Evolutionary conservation across 495 filamentous ascomycete species (phyloP).

Genomic region (Endocarpon pusillum): DNA sequence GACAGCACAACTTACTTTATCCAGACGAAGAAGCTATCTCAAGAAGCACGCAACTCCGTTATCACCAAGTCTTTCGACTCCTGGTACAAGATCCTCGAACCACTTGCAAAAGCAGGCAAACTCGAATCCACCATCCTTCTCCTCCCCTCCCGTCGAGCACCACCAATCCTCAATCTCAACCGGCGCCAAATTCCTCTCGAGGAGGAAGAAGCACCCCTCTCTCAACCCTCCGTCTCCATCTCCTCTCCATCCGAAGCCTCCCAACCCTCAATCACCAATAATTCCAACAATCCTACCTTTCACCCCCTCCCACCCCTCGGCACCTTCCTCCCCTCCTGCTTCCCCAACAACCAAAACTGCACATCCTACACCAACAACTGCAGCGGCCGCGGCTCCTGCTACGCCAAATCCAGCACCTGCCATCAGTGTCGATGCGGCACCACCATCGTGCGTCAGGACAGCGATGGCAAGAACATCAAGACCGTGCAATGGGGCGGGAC

Average conservation of each 20-base stretch:
- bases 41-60: slow-evolving; percentile 1
- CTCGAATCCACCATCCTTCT: slow-evolving; percentile 29
- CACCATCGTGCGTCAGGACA: slow-evolving; percentile 26
- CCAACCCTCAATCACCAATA: slow-evolving; percentile 4
- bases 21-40: neutral
- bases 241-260: slow-evolving; percentile 12
- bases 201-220: slow-evolving; percentile 21
- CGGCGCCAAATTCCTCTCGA: slow-evolving; percentile 10
- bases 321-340: slow-evolving; percentile 37
- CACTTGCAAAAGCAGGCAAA: slow-evolving; percentile 18
- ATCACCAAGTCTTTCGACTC: slow-evolving; percentile 15
- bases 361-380: slow-evolving; percentile 47
- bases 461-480: slow-evolving; percentile 26
- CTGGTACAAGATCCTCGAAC: slow-evolving; percentile 15
- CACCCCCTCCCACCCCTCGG: slow-evolving; percentile 14
- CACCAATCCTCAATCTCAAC: slow-evolving; percentile 14
- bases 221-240: slow-evolving; percentile 9
- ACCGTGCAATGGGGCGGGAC: slow-evolving; percentile 60
- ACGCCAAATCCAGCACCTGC: slow-evolving; percentile 42
- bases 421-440: slow-evolving; percentile 57
- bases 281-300: slow-evolving; percentile 10
- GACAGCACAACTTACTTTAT: neutral
- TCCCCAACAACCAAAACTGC: slow-evolving; percentile 43
- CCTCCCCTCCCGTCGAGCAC: slow-evolving; percentile 20
- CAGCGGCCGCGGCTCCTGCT: slow-evolving; percentile 58